Evolutionary conservation across 2,329 filamentous ascomycete species (phyloP).

Genomic region (Chaetomiaceae sp.): DNA sequence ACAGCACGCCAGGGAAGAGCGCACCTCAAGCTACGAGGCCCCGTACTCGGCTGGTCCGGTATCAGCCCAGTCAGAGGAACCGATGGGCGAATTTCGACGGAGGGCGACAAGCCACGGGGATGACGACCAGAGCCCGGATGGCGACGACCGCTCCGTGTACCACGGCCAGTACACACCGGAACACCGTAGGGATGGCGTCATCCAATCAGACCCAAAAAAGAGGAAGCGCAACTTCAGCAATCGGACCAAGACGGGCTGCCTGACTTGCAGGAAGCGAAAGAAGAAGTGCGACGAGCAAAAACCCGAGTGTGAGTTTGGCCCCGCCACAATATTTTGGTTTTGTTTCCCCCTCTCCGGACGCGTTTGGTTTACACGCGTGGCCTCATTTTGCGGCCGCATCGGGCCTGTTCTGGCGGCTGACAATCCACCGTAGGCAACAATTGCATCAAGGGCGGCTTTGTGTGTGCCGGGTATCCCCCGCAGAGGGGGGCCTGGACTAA

Average conservation of each 20-base stretch:
- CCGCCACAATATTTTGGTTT: conserved; percentile 9
- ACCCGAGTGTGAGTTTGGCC: conserved; percentile 70
- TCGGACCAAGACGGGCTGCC: conserved; percentile 89
- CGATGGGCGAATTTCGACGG: conserved; percentile 42
- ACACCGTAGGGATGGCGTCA: conserved; percentile 44
- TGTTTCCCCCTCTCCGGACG: not conserved
- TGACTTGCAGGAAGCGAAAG: conserved; percentile 87
- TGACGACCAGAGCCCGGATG: conserved; percentile 50
- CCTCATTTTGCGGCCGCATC: conserved; percentile 19
- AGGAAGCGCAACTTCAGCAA: conserved; percentile 85
- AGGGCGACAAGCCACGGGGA: conserved; percentile 45
- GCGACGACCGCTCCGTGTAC: conserved; percentile 44
- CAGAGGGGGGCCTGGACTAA: conserved; percentile 75
- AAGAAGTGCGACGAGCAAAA: conserved; percentile 98
- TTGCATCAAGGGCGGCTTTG: conserved; percentile 82
- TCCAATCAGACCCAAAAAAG: conserved; percentile 62
- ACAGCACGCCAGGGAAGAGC: conserved; percentile 45
- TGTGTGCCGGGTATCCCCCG: conserved; percentile 86
- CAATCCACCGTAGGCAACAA: conserved; percentile 64
- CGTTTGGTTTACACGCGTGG: conserved; percentile 22
- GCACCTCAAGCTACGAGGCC: conserved; percentile 43
- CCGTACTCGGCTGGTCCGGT: conserved; percentile 43
- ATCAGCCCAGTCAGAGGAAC: conserved; percentile 48
- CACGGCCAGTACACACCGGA: conserved; percentile 44
- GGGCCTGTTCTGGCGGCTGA: conserved; percentile 16